Conservation (phyloP, 495 filamentous ascomycete species). For the Geopyxis carbonaria region DNA sequence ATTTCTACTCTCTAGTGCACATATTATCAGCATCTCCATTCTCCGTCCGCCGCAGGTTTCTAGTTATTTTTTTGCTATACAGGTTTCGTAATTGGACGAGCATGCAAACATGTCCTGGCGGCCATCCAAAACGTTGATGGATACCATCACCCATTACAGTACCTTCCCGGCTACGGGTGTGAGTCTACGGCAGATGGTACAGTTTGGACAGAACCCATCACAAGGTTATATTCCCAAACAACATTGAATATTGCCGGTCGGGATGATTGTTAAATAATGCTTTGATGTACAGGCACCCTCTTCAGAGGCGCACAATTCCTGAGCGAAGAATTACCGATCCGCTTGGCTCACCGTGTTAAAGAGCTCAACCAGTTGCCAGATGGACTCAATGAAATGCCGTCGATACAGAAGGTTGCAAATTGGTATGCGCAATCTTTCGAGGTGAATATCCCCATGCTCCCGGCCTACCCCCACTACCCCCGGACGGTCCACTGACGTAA, state of each 20-base stretch:
- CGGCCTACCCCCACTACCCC: not conserved
- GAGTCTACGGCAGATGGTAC: conserved; percentile 94
- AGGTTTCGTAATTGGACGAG: too few relatives aligned
- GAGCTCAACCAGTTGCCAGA: conserved; percentile 87
- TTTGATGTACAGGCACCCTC: conserved; percentile 56
- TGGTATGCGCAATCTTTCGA: conserved; percentile 99
- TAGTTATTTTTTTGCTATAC: too few relatives aligned
- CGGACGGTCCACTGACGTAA: conserved; percentile 3
- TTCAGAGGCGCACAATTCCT: conserved; percentile 97
- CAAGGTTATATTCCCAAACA: conserved; percentile 41
- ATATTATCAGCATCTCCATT: too few relatives aligned
- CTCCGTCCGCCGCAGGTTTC: too few relatives aligned
- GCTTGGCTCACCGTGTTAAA: conserved; percentile 86
- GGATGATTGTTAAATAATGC: conserved; percentile 5
- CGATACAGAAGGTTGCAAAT: conserved; percentile 81
- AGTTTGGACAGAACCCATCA: conserved; percentile 85
- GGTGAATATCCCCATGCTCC: conserved; percentile 33
- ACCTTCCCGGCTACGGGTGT: conserved; percentile 94
- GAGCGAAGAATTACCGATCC: conserved; percentile 93
- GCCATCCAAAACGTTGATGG: conserved; percentile 75
- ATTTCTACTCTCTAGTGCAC: too few relatives aligned
- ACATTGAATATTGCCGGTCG: too few relatives aligned
- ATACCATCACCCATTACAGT: conserved; percentile 96
- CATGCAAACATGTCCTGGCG: conserved; percentile 53
- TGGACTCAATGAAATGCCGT: conserved; percentile 95